Evolutionary conservation across 129 eudicot genomes (phyloP), one percentile per base, ranked within the genome.

Genomic region (Deinandra increscens): DNA sequence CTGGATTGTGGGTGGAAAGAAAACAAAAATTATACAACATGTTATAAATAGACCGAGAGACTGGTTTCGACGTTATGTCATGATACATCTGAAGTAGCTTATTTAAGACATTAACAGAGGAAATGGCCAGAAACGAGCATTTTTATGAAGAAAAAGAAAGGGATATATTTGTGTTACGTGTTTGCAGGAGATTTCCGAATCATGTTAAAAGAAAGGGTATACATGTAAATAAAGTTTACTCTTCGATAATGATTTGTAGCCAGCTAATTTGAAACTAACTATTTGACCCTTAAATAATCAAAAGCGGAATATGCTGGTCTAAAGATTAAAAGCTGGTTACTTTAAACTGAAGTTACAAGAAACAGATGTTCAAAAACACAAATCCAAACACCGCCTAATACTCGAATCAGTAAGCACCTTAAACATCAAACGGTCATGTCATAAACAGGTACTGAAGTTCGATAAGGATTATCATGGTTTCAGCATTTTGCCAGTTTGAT

Each of bases 401-500:
- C 78, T 63, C 23, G 41, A 31, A 48, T 38, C 64, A 22, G 15
- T 19, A 48, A 10, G 42, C 41, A 17, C 19, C 45, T 59, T 60
- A 71, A 3, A 14, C 26, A 45, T 49, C 2, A 34, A 59, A 34
- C 15, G 2, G 23, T 50, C 60, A 11, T 13, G 49, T 22, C 12
- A 41, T 5, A 36, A 18, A 49, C 6, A 49, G 17, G 9, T 37
- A 51, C 64, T 41, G 37, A 54, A 20, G 11, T 55, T 55, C 34
- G 15, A 18, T 14, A 29, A 15, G 19, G 45, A 31, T 12, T 49
- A 50, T 68, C 49, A 68, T 53, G 33, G 34, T 59, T 42, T 5
- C 64, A 59, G 22, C 64, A 31, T 59, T 33, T 29, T 7, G 6
- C 60, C 4, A 55, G 8, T 22, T 12, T 23, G 11, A 59, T 59